Evolutionary conservation across 31 red algal genomes (phyloP), one percentile per base, ranked within the genome.

Genomic region (Asparagopsis taxiformis): DNA sequence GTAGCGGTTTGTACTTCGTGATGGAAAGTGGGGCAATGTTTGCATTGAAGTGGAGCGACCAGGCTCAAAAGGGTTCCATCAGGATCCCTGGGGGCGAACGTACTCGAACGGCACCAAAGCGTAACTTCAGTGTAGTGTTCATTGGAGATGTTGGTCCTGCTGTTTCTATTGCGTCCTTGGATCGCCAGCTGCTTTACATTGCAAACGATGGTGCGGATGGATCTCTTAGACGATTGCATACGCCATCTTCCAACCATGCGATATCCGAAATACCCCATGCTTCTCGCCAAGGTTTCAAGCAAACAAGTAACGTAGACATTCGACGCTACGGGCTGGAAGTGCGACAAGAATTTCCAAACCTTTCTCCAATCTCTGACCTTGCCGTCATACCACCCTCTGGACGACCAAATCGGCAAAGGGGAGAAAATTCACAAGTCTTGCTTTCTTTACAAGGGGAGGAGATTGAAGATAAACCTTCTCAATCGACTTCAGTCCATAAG

Each of bases 121-220:
- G 57, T 25, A 84, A 54, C 16, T 88, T 79, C 44, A 34, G 51
- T 5, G 73, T 88, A 21, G 63, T 79, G 51, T 77, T 68, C 53
- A 62, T 90, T 66, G 85, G 85, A 0, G 75, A 90, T 62, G 85
- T 90, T 19, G 85, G 85, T 13, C 85, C 85, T 21, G 85, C 85
- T 29, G 23, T 67, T 1, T 74, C 59, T 36, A 80, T 90, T 25
- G 85, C 85, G 9, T 36, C 85, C 1, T 54, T 90, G 3, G 66
- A 73, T 54, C 9, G 59, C 23, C 34, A 43, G 28, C 53, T 90
- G 52, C 52, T 90, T 15, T 90, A 67, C 37, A 49, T 80, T 0
- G 85, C 85, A 11, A 90, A 90, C 34, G 75, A 90, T 56, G 68
- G 74, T 25, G 85, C 85, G 22, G 85, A 90, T 54, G 74, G 85